Conservation (phyloP, 2,329 filamentous ascomycete genomes). For the Trichoderma pleuroti region DNA sequence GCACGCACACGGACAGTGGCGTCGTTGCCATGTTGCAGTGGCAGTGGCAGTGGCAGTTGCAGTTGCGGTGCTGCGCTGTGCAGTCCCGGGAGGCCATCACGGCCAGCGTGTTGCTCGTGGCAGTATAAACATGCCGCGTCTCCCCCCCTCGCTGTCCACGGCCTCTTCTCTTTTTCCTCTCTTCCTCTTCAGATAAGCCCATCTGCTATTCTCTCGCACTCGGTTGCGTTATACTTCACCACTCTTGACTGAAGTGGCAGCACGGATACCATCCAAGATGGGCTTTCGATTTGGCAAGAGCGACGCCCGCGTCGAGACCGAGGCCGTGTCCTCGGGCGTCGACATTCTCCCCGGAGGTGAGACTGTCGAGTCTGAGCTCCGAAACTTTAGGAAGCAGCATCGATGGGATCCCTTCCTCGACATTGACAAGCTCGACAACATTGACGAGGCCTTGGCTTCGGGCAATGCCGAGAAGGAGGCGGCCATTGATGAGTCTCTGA, state of each 20-base stretch:
- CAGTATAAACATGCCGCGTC: background rate
- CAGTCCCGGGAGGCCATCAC: background rate
- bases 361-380: slow-evolving; percentile 31
- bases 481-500: slow-evolving; percentile 43
- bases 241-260: slow-evolving; percentile 32
- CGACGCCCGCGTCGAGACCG: slow-evolving; percentile 19
- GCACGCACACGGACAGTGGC: slow-evolving; percentile 3
- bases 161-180: background rate
- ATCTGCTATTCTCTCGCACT: slow-evolving; percentile 8
- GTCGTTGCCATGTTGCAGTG: background rate
- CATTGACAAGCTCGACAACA: slow-evolving; percentile 48
- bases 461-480: slow-evolving; percentile 44
- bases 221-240: background rate
- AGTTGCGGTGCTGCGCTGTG: background rate
- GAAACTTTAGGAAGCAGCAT: slow-evolving; percentile 48
- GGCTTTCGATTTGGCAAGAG: slow-evolving; percentile 23
- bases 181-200: background rate
- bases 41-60: too few species aligned
- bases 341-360: slow-evolving; percentile 23
- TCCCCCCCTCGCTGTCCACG: background rate
- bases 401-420: slow-evolving; percentile 57
- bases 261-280: slow-evolving; percentile 20
- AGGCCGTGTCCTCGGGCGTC: slow-evolving; percentile 22
- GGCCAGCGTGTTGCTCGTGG: background rate
- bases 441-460: slow-evolving; percentile 45